phyloP scores from a whole-genome alignment of 2,329 filamentous ascomycete species.

The Endothia cerciana region DNA sequence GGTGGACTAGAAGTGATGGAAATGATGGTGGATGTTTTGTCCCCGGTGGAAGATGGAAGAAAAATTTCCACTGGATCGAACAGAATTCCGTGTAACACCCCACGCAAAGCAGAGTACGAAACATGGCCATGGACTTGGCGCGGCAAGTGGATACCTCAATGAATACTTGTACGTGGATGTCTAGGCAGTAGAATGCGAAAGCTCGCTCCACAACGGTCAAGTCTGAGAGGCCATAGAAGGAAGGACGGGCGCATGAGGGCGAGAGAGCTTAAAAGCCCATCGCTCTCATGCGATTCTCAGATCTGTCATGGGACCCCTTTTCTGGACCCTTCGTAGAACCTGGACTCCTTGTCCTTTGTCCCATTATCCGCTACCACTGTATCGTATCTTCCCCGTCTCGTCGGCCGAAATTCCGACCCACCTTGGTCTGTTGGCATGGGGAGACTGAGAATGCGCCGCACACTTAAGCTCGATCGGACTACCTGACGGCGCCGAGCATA shows the following conservation, averaged over 20 bases:
- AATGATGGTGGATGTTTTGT: no score
- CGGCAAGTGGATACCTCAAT: no score
- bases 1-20: no score
- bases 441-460: background rate
- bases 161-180: no score
- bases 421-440: no score
- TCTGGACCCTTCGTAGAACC: conserved; percentile 8
- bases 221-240: background rate
- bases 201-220: no score
- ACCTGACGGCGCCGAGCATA: no score
- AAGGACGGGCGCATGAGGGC: conserved; percentile 11
- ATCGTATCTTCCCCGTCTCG: background rate
- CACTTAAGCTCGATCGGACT: background rate
- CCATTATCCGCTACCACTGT: background rate
- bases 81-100: no score
- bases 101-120: no score
- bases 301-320: conserved; percentile 9
- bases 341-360: background rate
- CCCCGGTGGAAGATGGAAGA: no score
- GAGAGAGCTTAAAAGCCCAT: conserved; percentile 1
- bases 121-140: no score
- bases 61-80: no score
- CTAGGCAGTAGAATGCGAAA: background rate
- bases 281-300: conserved; percentile 16
- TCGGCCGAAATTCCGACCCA: background rate